A percentile compares a stretch with the other conserved stretches of the same genome.
Evolutionary conservation across 352 stramenopile genomes (phyloP).

Genomic region (Pythium vanterpoolii): DNA sequence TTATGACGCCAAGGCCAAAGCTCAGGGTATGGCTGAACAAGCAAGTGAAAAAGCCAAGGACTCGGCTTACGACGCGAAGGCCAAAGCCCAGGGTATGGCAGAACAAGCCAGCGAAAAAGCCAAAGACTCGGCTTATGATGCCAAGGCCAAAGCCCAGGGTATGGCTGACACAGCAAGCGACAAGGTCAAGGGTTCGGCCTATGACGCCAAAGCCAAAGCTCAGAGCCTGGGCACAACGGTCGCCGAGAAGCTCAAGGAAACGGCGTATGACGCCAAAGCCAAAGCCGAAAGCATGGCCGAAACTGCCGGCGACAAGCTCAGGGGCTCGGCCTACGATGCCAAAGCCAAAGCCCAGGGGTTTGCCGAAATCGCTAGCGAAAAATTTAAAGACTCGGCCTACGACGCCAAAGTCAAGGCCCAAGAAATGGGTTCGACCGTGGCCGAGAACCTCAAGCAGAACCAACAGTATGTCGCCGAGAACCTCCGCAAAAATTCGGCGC

Average conservation of each 20-base stretch:
- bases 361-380: neutral
- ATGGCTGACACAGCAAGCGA: slow-evolving; percentile 31
- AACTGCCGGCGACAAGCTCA: slow-evolving; percentile 40
- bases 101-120: too few relatives aligned
- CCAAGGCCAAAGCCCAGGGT: slow-evolving; percentile 28
- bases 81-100: slow-evolving; percentile 31
- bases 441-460: slow-evolving; percentile 51
- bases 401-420: slow-evolving; percentile 31
- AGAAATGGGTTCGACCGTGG: slow-evolving; percentile 27
- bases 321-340: slow-evolving; percentile 27
- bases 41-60: slow-evolving; percentile 19
- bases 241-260: slow-evolving; percentile 45
- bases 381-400: slow-evolving; percentile 22
- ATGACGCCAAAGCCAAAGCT: slow-evolving; percentile 32
- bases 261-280: slow-evolving; percentile 25
- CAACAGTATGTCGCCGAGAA: slow-evolving; percentile 35
- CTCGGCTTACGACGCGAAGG: slow-evolving; percentile 25
- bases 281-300: slow-evolving; percentile 32
- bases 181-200: slow-evolving; percentile 36
- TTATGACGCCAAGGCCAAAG: too few relatives aligned
- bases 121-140: slow-evolving; percentile 27
- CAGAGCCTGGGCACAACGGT: slow-evolving; percentile 28
- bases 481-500: slow-evolving; percentile 35
- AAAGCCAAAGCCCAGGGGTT: slow-evolving; percentile 29
- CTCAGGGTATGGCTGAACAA: slow-evolving; percentile 28